Conservation (phyloP, 2,329 filamentous ascomycete species). For the Alternaria conjuncta region DNA sequence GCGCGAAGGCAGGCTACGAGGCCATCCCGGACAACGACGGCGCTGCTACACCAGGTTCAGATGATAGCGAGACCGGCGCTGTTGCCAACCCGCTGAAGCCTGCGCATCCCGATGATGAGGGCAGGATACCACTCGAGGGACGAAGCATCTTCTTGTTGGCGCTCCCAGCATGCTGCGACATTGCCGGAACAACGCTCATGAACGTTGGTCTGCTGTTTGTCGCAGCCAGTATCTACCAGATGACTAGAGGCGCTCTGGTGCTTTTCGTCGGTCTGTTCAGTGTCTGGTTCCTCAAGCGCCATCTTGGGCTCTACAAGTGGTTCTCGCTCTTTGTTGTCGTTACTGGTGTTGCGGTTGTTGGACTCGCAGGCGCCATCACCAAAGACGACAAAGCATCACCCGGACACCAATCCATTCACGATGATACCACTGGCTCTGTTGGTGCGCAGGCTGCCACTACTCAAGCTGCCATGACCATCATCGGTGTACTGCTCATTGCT, state of each 20-base stretch:
- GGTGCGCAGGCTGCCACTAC: conserved; percentile 51
- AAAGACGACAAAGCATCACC: conserved; percentile 65
- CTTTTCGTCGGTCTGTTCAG: conserved; percentile 96
- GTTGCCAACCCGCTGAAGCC: conserved; percentile 60
- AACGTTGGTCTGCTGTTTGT: conserved; percentile 94
- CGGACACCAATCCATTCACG: conserved; percentile 29
- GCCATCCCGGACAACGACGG: conserved; percentile 59
- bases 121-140: conserved; percentile 69
- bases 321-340: conserved; percentile 85
- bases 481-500: conserved; percentile 90
- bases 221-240: conserved; percentile 96
- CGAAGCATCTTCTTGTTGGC: conserved; percentile 76
- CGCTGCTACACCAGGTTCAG: conserved; percentile 49
- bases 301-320: conserved; percentile 90
- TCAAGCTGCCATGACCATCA: conserved; percentile 70
- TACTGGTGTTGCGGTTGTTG: conserved; percentile 84
- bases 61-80: conserved; percentile 53
- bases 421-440: conserved; percentile 35
- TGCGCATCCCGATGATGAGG: conserved; percentile 58
- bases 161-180: conserved; percentile 89
- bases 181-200: conserved; percentile 94
- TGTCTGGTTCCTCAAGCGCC: conserved; percentile 83
- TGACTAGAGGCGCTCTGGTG: conserved; percentile 94
- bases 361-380: conserved; percentile 84
- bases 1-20: conserved; percentile 66